phyloP scores from a whole-genome alignment of 495 filamentous ascomycete species.

The Delitschia confertaspora region DNA sequence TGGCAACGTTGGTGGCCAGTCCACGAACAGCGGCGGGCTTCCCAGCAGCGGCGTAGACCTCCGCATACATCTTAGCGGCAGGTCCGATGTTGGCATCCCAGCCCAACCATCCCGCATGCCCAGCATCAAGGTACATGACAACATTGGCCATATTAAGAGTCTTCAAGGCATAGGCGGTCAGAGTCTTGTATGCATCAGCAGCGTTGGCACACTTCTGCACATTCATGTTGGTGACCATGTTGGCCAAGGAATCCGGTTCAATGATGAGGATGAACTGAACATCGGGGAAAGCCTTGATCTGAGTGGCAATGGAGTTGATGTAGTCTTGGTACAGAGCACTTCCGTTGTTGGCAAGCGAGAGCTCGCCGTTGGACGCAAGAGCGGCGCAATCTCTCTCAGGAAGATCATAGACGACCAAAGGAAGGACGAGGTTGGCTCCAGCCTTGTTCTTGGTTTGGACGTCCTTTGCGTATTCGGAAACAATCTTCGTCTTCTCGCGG shows the following conservation, averaged over 20 bases:
- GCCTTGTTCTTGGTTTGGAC: slow-evolving; percentile 5
- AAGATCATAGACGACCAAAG: slow-evolving; percentile 59
- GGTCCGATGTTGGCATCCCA: slow-evolving; percentile 66
- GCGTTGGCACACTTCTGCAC: slow-evolving; percentile 56
- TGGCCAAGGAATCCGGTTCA: slow-evolving; percentile 71
- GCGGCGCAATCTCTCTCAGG: slow-evolving; percentile 70
- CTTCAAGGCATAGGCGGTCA: slow-evolving; percentile 60
- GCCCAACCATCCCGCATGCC: slow-evolving; percentile 71
- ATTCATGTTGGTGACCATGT: slow-evolving; percentile 65
- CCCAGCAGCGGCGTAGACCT: slow-evolving; percentile 55
- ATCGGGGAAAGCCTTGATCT: slow-evolving; percentile 6
- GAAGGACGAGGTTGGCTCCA: slow-evolving; percentile 3
- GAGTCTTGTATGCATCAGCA: slow-evolving; percentile 53
- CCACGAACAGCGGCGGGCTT: slow-evolving; percentile 57
- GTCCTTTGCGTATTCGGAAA: neutral
- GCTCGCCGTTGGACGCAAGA: slow-evolving; percentile 65
- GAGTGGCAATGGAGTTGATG: slow-evolving; percentile 7
- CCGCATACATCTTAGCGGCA: slow-evolving; percentile 59
- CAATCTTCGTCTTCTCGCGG: neutral
- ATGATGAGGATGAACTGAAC: slow-evolving; percentile 9
- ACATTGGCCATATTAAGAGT: slow-evolving; percentile 67
- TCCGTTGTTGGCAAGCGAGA: slow-evolving; percentile 46
- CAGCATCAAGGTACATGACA: slow-evolving; percentile 72
- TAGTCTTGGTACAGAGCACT: slow-evolving; percentile 9
- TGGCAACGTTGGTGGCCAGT: slow-evolving; percentile 67